Evolutionary conservation across 83 land plant genomes (phyloP).

Genomic region (Picea abies): DNA sequence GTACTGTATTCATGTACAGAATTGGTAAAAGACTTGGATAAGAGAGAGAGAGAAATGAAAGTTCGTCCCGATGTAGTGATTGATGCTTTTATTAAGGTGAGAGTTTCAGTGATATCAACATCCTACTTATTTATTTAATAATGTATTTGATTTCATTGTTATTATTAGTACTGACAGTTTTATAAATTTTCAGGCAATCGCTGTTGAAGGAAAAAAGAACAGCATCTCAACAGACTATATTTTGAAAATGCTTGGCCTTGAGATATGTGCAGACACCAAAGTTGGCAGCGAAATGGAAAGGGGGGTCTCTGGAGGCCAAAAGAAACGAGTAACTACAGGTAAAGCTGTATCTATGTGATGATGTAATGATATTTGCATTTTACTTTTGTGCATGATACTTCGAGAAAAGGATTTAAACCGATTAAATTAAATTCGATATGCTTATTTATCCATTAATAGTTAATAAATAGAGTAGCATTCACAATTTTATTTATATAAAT

Average conservation of each 20-base stretch:
- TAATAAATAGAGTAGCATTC: no score
- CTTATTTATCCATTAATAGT: no score
- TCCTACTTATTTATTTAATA: background rate
- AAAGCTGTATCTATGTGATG: no score
- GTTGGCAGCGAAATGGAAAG: constrained; percentile 83
- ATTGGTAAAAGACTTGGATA: constrained; percentile 46
- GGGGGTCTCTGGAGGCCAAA: constrained; percentile 92
- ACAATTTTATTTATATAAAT: no score
- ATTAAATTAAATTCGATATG: no score
- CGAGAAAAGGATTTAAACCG: no score
- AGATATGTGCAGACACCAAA: constrained; percentile 71
- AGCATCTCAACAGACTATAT: constrained; percentile 70
- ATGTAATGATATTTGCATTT: no score
- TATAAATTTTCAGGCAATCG: constrained; percentile 48
- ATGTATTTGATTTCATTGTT: background rate
- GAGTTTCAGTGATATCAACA: constrained; percentile 15
- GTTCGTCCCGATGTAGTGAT: constrained; percentile 71
- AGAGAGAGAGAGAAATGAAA: constrained; percentile 55
- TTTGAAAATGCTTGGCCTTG: constrained; percentile 77
- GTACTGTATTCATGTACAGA: constrained; percentile 22
- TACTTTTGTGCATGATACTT: no score
- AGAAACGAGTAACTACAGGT: constrained; percentile 87
- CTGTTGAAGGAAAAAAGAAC: constrained; percentile 62
- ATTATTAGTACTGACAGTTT: background rate
- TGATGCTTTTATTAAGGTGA: constrained; percentile 90